Evolutionary conservation across 1,284 basidiomycete genomes (phyloP), one percentile per base, ranked within the genome.

Genomic region (Moniliophthora roreri): DNA sequence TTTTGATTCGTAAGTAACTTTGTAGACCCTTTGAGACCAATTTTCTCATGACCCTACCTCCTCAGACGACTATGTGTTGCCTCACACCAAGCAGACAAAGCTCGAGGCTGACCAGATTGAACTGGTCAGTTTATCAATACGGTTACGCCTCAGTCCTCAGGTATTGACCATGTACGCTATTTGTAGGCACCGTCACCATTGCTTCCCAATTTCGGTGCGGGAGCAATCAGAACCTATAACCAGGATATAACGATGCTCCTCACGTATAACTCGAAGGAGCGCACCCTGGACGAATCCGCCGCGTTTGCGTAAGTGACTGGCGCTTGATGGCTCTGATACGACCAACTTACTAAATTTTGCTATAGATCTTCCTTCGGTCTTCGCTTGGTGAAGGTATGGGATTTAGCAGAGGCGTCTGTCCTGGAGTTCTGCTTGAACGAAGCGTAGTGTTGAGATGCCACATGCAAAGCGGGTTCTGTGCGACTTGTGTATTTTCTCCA

Each of bases 171-270:
- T 21, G 2, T 16, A 13, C 20, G 34, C 18, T 16, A 16, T 49
- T 3, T n/a, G n/a, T 20, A 49, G 48, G 48, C 48, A 24, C 48
- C 48, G n/a, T 16, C 11, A 2, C 48, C 48, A 8, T n/a, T 49
- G 4, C 35, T 49, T n/a, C 48, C 48, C 7, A 49, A 38, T 35
- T 49, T 37, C 38, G 48, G 48, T 9, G 32, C 32, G n/a, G 48
- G 48, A 38, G 20, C 16, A n/a, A 37, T 37, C 4, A 16, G 48
- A 18, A 2, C 24, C 11, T 38, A 49, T 20, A 36, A 23, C 23
- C 48, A 49, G n/a, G 48, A 49, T 10, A 28, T 49, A n/a, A 37
- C 37, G 3, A 49, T 49, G 48, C 48, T 49, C 34, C n/a, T 37
- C 11, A 49, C 36, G 34, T 49, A 49, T 24, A 49, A 49, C 34